Evolutionary conservation across 352 stramenopile genomes (phyloP).

Genomic region (Pythium phragmiticola): DNA sequence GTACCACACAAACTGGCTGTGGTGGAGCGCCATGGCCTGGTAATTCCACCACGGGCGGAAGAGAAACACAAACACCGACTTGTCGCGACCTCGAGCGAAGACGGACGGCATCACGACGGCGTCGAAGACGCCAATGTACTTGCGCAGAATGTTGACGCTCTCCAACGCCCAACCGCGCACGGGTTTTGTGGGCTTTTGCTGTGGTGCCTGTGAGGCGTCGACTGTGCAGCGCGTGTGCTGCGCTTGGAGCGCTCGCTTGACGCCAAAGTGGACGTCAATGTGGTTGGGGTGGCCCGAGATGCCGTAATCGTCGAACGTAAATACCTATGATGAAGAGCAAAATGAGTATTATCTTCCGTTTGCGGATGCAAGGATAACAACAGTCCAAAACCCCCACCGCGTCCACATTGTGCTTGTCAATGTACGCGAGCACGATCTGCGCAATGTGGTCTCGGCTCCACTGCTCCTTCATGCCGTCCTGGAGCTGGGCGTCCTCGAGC

Average conservation of each 20-base stretch:
- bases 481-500: constrained; percentile 76
- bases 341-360: background rate
- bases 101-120: constrained; percentile 48
- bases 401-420: constrained; percentile 58
- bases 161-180: constrained; percentile 65
- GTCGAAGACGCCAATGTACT: constrained; percentile 88
- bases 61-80: constrained; percentile 54
- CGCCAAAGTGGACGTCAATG: constrained; percentile 66
- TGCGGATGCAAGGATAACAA: too few relatives aligned
- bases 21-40: constrained; percentile 90
- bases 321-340: constrained; percentile 45
- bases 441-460: constrained; percentile 77
- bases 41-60: constrained; percentile 80
- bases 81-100: constrained; percentile 19
- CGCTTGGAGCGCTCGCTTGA: constrained; percentile 45
- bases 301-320: constrained; percentile 94
- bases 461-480: constrained; percentile 81
- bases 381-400: constrained; percentile 39
- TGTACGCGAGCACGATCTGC: constrained; percentile 48
- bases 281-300: constrained; percentile 95
- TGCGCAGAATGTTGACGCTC: constrained; percentile 76
- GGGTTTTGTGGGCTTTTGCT: background rate
- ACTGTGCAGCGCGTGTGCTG: constrained; percentile 38
- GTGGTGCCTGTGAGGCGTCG: background rate
- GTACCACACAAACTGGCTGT: constrained; percentile 97